phyloP scores from a whole-genome alignment of 2,329 filamentous ascomycete genomes.

The Stemphylium beticola region DNA sequence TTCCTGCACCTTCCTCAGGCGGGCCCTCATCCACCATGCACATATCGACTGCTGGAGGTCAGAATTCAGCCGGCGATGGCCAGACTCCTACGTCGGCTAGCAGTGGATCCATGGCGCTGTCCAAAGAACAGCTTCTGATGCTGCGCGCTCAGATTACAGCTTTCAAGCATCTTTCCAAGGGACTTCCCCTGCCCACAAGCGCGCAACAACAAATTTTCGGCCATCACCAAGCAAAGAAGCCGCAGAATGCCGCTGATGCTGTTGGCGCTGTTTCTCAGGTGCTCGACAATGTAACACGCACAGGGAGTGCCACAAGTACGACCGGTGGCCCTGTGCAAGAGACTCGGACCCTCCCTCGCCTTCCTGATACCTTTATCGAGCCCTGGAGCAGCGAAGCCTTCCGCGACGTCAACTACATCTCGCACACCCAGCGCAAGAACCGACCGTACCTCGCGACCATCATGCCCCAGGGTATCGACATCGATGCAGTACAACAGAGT shows the following conservation, averaged over 20 bases:
- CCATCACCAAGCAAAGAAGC: slow-evolving; percentile 66
- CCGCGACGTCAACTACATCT: slow-evolving; percentile 74
- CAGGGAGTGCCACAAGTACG: slow-evolving; percentile 43
- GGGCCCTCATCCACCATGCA: slow-evolving; percentile 33
- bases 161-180: slow-evolving; percentile 89
- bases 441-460: slow-evolving; percentile 84
- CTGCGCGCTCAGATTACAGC: slow-evolving; percentile 87
- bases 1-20: slow-evolving; percentile 27
- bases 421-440: slow-evolving; percentile 77
- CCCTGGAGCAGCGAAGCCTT: slow-evolving; percentile 51
- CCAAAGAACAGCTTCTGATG: slow-evolving; percentile 75
- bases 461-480: slow-evolving; percentile 86
- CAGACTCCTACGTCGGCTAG: slow-evolving; percentile 43
- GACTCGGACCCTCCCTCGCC: slow-evolving; percentile 42
- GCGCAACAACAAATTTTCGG: slow-evolving; percentile 85
- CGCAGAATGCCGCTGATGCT: slow-evolving; percentile 47
- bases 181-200: slow-evolving; percentile 76
- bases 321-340: slow-evolving; percentile 47
- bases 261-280: slow-evolving; percentile 56
- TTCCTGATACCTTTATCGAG: slow-evolving; percentile 61
- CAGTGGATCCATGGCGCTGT: slow-evolving; percentile 30
- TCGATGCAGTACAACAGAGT: slow-evolving; percentile 62
- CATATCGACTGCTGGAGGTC: slow-evolving; percentile 30
- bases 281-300: slow-evolving; percentile 58
- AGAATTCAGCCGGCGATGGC: slow-evolving; percentile 48